Conservation (phyloP, 305 asterid species). For the Plantago coronopus region DNA sequence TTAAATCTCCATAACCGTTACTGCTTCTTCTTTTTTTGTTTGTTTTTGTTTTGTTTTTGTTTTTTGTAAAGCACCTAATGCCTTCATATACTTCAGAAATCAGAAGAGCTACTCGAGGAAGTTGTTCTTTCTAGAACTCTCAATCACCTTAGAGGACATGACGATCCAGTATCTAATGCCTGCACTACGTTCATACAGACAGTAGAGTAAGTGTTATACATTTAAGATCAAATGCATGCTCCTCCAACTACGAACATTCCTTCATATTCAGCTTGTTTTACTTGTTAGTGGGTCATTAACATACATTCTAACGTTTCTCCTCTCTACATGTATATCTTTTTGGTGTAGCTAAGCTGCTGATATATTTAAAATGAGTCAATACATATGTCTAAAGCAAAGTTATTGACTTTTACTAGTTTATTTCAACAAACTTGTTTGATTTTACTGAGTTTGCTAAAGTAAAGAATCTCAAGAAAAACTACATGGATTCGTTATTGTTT, state of each 20-base stretch:
- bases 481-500: too few species aligned
- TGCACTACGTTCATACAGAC: conserved; percentile 81
- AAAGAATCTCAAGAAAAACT: too few species aligned
- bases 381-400: too few species aligned
- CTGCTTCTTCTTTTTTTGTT: conserved; percentile 5
- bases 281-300: neutral
- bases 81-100: conserved; percentile 55
- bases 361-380: too few species aligned
- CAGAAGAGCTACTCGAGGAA: conserved; percentile 93
- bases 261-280: conserved; percentile 15
- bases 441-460: too few species aligned
- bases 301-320: too few species aligned
- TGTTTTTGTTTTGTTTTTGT: too few species aligned
- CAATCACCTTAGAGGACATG: conserved; percentile 59
- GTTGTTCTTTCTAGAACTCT: conserved; percentile 86
- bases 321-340: conserved; percentile 1
- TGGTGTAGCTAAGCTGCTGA: neutral
- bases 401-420: too few species aligned
- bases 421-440: too few species aligned
- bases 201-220: conserved; percentile 48
- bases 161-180: conserved; percentile 48
- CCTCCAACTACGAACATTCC: neutral
- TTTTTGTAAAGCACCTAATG: too few species aligned
- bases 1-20: conserved; percentile 1
- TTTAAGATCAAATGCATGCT: conserved; percentile 12